A percentile compares a stretch with the other conserved stretches of the same genome.
These are phyloP conservation scores for Vachellia pachyceras DNA, from an alignment of 306 rosid species.

Conservation along the genomic window DNA sequence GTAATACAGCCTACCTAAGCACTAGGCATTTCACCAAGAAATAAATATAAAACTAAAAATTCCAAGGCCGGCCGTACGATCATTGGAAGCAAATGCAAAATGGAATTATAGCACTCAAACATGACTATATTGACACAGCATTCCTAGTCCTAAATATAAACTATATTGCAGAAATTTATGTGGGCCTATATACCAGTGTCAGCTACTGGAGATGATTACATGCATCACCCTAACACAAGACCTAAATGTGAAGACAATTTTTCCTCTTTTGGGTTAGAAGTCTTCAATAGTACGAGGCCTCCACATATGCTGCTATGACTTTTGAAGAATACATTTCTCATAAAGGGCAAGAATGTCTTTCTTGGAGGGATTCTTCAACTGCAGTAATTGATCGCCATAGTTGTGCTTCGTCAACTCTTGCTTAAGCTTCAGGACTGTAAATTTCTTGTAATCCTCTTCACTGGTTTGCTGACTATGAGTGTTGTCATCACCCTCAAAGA, in stretches of 20 bases:
- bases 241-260: constrained; percentile 3
- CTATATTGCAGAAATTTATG: constrained; percentile 23
- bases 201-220: constrained; percentile 27
- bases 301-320: constrained; percentile 49
- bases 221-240: constrained; percentile 40
- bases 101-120: constrained; percentile 14
- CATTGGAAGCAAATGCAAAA: constrained; percentile 27
- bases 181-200: constrained; percentile 22
- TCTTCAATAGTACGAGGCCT: neutral
- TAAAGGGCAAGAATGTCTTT: constrained; percentile 79
- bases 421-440: constrained; percentile 83
- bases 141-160: constrained; percentile 37
- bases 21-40: neutral
- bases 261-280: neutral
- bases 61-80: neutral
- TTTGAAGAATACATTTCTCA: constrained; percentile 76
- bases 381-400: constrained; percentile 80
- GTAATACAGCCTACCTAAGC: neutral
- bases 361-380: constrained; percentile 79
- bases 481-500: constrained; percentile 77
- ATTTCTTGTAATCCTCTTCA: constrained; percentile 75
- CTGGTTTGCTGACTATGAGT: constrained; percentile 68
- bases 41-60: neutral
- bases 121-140: constrained; percentile 11
- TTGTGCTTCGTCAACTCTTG: constrained; percentile 92